Base-by-base conservation (phyloP, 345 rosid species). In the Eucalyptus tenuipes region DNA sequence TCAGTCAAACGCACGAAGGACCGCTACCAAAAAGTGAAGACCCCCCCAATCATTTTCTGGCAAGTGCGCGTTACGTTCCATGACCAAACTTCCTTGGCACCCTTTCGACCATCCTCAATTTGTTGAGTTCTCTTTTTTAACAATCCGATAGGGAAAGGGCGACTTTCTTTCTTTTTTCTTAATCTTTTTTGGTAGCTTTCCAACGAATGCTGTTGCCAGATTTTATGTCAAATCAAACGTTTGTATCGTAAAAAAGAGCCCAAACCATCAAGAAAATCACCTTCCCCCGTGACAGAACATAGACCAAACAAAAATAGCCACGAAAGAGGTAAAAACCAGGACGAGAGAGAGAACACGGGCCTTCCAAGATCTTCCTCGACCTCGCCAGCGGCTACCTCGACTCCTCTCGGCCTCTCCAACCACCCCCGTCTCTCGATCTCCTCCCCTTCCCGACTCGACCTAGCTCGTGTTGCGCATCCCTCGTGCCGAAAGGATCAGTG, bases 401-500 rank as follows among this genome's bases (percentile, higher is more conserved):
- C 57, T 52, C 57, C 57, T 52, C 57, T 25, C 64, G 3, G 64
- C 64, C 64, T 57, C 64, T 25, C 64, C n/a, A 1, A 52, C 55
- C 55, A 7, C 55, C 55, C 55, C 55, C 24, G 24, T 18, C 55
- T 52, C 12, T 55, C 29, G 12, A 55, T 55, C 27, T 55, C 61
- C 61, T 22, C 14, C 31, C 16, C 66, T 12, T 13, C 20, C 16
- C 1, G 75, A 8, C 75, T 64, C 20, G 11, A 64, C 40, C 75
- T 17, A 2, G 37, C 18, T 0, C 2, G 18, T 3, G 18, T 2
- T 2, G 0, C 3, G 37, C 18, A 0, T 13, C 33, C 71, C 17
- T 61, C 8, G 2, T 13, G 75, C 10, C 31, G 37, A 8, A 64
- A 15, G 71, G 4, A 10, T n/a, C 20, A n/a, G 31, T 13, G 10